These are phyloP conservation scores for Polygonum maritimum DNA, from an alignment of 148 eudicot species.

Conservation along the genomic window DNA sequence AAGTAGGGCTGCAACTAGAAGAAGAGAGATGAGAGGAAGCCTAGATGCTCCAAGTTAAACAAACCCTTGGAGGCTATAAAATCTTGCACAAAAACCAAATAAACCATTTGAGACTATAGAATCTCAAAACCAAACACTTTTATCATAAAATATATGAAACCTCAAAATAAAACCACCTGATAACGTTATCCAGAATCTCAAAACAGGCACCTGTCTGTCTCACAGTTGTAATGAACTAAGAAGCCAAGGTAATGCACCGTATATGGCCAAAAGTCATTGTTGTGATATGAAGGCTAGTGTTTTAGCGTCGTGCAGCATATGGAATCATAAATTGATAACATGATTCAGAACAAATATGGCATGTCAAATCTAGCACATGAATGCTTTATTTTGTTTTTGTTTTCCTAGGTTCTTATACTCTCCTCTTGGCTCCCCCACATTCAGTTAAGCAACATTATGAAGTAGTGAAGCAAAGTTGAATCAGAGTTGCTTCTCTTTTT, in stretches of 20 bases:
- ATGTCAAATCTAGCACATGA: background rate
- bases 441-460: background rate
- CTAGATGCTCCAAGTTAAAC: background rate
- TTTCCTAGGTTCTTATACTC: background rate
- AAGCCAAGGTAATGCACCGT: background rate
- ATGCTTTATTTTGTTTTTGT: background rate
- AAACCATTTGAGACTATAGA: background rate
- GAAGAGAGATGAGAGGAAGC: slow-evolving; percentile 7
- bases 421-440: background rate
- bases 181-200: background rate
- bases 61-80: background rate
- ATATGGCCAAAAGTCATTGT: background rate
- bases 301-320: background rate
- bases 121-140: background rate
- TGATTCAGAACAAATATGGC: background rate
- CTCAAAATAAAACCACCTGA: background rate
- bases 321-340: background rate
- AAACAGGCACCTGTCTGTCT: background rate
- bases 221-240: background rate
- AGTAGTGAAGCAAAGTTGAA: background rate
- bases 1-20: slow-evolving; percentile 48
- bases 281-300: background rate
- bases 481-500: background rate
- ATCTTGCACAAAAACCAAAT: background rate
- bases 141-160: background rate